Evolutionary conservation across 1,284 basidiomycete genomes (phyloP), one percentile per base, ranked within the genome.

Genomic region (Heterobasidion annosum): DNA sequence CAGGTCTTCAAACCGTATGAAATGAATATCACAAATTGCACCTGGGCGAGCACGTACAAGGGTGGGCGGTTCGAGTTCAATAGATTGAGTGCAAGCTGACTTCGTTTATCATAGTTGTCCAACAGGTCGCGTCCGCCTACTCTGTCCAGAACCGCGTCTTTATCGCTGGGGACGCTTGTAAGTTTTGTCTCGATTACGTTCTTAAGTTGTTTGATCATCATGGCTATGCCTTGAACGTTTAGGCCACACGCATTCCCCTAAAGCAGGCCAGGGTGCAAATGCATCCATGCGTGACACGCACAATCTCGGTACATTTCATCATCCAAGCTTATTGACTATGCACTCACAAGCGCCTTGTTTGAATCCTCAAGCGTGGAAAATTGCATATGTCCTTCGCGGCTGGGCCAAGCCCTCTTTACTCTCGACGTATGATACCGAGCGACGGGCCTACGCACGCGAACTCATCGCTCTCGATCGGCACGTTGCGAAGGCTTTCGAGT

Each of bases 171-270:
- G 87, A 90, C 67, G 85, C 85, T 1, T 90, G 25, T 25, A 25
- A 25, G 25, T 25, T 5, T 25, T 5, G 25, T 25, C 25, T 4
- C 3, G 3, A 25, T 3, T 5, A 25, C 25, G 25, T 25, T 15
- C 42, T 13, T 43, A 7, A 16, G 6, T 13, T 16, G 42, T 43
- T 13, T 3, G 42, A 15, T 15, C 8, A 43, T 16, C 16, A 15
- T 43, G 42, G 4, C 13, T 16, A 13, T 43, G 42, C 13, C 42
- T 43, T 15, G 42, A 15, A 16, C 42, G 16, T 43, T 13, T 3
- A 43, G 42, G 83, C 61, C 91, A 93, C 63, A 93, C 91, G 0
- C 91, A 93, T 68, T 91, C 88, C 0, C 90, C 90, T 0, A 92
- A 81, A 61, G 77, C 77, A 4, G 67, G 45, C 18, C 45, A 47